Conservation (phyloP, 1,139 yeast genomes). For the Geotrichum candidum region DNA sequence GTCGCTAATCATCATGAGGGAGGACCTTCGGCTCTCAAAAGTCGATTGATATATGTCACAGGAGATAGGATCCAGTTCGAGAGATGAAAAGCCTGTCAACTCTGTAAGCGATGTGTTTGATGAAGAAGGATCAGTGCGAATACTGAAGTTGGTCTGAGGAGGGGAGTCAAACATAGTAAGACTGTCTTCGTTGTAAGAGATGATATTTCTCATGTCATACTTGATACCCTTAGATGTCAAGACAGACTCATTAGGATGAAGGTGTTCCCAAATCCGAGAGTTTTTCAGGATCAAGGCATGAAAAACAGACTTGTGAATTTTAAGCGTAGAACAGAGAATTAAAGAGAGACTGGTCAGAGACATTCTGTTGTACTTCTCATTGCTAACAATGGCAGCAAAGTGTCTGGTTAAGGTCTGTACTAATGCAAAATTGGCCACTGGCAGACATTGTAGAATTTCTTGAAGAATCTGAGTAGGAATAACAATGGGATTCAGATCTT, state of each 20-base stretch:
- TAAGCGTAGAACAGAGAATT: constrained; percentile 32
- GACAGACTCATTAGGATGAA: constrained; percentile 16
- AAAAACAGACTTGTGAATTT: constrained; percentile 24
- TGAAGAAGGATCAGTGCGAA: neutral
- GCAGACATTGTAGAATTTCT: constrained; percentile 23
- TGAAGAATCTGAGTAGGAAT: constrained; percentile 25
- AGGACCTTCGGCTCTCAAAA: neutral
- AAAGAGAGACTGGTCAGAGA: constrained; percentile 29
- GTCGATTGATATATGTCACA: neutral
- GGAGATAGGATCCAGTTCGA: constrained; percentile 5
- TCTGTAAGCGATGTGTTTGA: constrained; percentile 8
- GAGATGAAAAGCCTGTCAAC: constrained; percentile 1
- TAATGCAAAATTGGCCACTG: constrained; percentile 28
- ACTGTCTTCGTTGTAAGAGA: constrained; percentile 7
- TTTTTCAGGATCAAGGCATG: constrained; percentile 20
- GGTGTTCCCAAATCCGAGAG: constrained; percentile 25
- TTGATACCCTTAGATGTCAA: constrained; percentile 22
- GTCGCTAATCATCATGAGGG: neutral
- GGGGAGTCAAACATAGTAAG: neutral
- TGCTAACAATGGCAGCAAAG: constrained; percentile 23
- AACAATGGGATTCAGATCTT: constrained; percentile 19
- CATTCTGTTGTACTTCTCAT: constrained; percentile 28
- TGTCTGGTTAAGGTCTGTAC: constrained; percentile 29
- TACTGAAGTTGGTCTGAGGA: neutral
- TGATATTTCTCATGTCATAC: constrained; percentile 8